Evolutionary conservation across 2,329 filamentous ascomycete species (phyloP).

Genomic region (Aphanoascus verrucosus): DNA sequence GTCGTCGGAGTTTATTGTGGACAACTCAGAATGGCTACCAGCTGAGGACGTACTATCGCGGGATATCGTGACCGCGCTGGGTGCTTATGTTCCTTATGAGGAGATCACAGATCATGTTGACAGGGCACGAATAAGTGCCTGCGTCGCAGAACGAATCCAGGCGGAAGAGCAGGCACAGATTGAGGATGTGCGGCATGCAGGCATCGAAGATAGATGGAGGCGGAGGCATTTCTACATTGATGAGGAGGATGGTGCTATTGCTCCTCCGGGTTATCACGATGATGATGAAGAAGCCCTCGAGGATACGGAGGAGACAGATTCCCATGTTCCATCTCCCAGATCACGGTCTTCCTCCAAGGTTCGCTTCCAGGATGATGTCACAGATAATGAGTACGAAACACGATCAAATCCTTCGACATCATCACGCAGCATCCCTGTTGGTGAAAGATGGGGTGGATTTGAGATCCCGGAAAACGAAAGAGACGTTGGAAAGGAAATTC

Average conservation of each 20-base stretch:
- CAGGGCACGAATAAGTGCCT: conserved; percentile 31
- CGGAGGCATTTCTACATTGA: conserved; percentile 72
- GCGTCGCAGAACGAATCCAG: conserved; percentile 28
- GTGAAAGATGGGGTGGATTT: conserved; percentile 64
- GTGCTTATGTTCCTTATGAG: conserved; percentile 32
- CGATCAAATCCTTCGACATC: conserved; percentile 63
- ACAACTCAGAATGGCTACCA: conserved; percentile 30
- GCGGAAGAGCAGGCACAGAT: conserved; percentile 29
- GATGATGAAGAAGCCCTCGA: conserved; percentile 44
- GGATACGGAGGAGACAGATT: conserved; percentile 23
- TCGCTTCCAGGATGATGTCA: conserved; percentile 60
- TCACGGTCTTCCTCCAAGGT: conserved; percentile 72
- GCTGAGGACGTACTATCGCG: conserved; percentile 30
- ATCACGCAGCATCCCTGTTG: conserved; percentile 54
- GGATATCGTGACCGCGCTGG: conserved; percentile 36
- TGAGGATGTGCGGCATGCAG: conserved; percentile 30
- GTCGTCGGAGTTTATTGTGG: conserved; percentile 5
- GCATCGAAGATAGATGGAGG: conserved; percentile 61
- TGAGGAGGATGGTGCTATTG: conserved; percentile 65
- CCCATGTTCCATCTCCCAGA: conserved; percentile 37
- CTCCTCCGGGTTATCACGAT: conserved; percentile 50
- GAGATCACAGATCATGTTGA: conserved; percentile 36
- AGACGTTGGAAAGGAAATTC: conserved; percentile 74
- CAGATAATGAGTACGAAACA: conserved; percentile 56
- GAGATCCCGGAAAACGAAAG: conserved; percentile 69